A percentile compares a stretch with the other conserved stretches of the same genome.
Evolutionary conservation across 352 stramenopile species (phyloP).

Genomic region (Phytopythium montanum): DNA sequence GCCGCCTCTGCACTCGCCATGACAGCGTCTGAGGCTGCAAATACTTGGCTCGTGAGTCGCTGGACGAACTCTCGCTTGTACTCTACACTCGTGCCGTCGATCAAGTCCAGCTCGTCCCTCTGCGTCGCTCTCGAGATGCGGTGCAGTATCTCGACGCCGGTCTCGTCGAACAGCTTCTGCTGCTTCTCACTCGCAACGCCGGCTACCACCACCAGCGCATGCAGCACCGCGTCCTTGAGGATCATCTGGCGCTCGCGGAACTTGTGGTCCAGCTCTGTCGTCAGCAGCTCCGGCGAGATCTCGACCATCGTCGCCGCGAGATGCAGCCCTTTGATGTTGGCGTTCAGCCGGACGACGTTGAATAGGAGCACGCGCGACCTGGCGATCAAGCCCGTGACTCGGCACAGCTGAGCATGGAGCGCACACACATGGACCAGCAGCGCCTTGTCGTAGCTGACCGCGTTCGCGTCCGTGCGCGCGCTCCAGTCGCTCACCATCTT

Average conservation of each 20-base stretch:
- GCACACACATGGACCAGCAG: conserved; percentile 40
- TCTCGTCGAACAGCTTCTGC: conserved; percentile 29
- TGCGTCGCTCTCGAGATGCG: conserved; percentile 24
- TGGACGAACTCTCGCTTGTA: conserved; percentile 11
- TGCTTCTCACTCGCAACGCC: conserved; percentile 18
- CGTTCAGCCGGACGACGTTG: conserved; percentile 34
- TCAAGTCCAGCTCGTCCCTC: conserved; percentile 25
- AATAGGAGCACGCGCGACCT: conserved; percentile 38
- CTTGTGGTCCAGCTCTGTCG: conserved; percentile 27
- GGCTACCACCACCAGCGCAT: conserved; percentile 28
- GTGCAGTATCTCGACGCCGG: conserved; percentile 30
- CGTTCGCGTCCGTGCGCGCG: background rate
- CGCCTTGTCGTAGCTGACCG: conserved; percentile 29
- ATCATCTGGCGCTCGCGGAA: conserved; percentile 16
- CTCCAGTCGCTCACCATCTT: background rate
- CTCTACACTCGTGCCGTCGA: conserved; percentile 4
- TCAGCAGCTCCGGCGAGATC: conserved; percentile 25
- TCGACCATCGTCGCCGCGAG: conserved; percentile 34
- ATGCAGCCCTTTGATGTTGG: conserved; percentile 40
- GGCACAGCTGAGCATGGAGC: conserved; percentile 35
- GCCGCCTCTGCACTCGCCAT: background rate
- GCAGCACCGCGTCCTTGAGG: conserved; percentile 25
- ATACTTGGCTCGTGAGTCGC: conserved; percentile 6
- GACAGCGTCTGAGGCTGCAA: background rate
- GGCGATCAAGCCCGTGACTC: conserved; percentile 12